Base-by-base conservation (phyloP, 2,329 filamentous ascomycete species). In the Phialophora macrospora region DNA sequence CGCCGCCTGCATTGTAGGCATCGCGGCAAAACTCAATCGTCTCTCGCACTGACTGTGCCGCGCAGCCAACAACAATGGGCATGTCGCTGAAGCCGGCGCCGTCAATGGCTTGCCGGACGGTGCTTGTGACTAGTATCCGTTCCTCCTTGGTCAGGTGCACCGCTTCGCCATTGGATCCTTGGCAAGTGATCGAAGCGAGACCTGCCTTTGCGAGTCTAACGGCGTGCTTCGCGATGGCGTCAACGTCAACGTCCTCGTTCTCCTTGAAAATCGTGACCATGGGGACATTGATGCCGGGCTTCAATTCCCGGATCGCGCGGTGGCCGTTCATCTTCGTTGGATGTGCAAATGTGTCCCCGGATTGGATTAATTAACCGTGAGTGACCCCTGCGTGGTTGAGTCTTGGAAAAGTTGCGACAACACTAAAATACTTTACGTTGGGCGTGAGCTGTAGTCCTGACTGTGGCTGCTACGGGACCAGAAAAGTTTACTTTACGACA, bases 81-180 rank as follows among this genome's bases (percentile, higher is more conserved):
- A 92, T 81, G 69, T 85, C 79, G 0, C 81, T 74, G 77, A 85
- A 91, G 1, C 90, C 89, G 34, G 87, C 85, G 11, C 83, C 81
- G 74, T 91, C 85, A 52, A 93, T 82, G 14, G 90, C 89, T 67
- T 85, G 83, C 48, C 91, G 87, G 1, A 90, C 93, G 38, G 88
- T 87, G 58, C 80, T 80, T 6, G 89, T 93, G 72, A 94, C 86
- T 59, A 86, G 79, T 55, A 85, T 84, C 65, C 90, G 86, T 79
- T 94, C 91, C 26, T 84, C 80, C 72, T 88, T 88, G 51, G 88
- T 87, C 38, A 94, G 83, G 74, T 93, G 90, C 12, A 93, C 90
- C 7, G 91, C 90, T 80, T 95, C 91, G 72, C 91, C 91, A 74
- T 94, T 94, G 74, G 89, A 92, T 55, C 91, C 91, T 76, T 93